Evolutionary conservation across 1,284 basidiomycete genomes (phyloP).

Genomic region (Fomitopsis betulina): DNA sequence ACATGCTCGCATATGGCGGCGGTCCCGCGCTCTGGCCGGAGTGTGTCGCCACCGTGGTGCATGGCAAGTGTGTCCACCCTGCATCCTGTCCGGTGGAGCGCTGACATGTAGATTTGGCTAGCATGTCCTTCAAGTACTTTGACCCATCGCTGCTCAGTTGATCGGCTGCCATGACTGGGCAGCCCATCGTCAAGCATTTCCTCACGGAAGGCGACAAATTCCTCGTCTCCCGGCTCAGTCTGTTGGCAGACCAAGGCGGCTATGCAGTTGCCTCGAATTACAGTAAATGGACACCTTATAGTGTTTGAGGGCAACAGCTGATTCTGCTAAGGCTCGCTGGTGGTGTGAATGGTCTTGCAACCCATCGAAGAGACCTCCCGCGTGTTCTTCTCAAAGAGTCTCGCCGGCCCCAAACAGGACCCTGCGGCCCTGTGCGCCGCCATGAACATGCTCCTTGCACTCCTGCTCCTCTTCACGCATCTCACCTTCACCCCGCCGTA

Average conservation of each 20-base stretch:
- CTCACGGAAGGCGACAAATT: conserved; percentile 96
- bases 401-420: conserved; percentile 29
- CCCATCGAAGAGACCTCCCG: conserved; percentile 89
- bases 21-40: conserved; percentile 18
- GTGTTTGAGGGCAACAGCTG: not conserved
- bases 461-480: conserved; percentile 66
- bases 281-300: conserved; percentile 43
- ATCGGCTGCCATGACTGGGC: conserved; percentile 76
- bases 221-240: conserved; percentile 78
- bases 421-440: conserved; percentile 20
- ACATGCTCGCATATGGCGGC: conserved; percentile 19
- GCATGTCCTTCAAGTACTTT: conserved; percentile 33
- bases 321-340: conserved; percentile 66
- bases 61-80: conserved; percentile 26
- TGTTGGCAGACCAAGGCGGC: conserved; percentile 84
- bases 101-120: conserved; percentile 4
- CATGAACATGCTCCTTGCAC: conserved; percentile 35
- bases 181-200: conserved; percentile 90
- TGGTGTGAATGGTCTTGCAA: conserved; percentile 89
- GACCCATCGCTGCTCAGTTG: conserved; percentile 52
- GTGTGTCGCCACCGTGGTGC: conserved; percentile 16
- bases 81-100: not conserved
- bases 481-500: conserved; percentile 76
- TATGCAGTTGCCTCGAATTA: conserved; percentile 95
- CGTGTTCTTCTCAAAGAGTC: conserved; percentile 77